Evolutionary conservation across 2,329 filamentous ascomycete genomes (phyloP).

Genomic region (Ophiostoma montium): DNA sequence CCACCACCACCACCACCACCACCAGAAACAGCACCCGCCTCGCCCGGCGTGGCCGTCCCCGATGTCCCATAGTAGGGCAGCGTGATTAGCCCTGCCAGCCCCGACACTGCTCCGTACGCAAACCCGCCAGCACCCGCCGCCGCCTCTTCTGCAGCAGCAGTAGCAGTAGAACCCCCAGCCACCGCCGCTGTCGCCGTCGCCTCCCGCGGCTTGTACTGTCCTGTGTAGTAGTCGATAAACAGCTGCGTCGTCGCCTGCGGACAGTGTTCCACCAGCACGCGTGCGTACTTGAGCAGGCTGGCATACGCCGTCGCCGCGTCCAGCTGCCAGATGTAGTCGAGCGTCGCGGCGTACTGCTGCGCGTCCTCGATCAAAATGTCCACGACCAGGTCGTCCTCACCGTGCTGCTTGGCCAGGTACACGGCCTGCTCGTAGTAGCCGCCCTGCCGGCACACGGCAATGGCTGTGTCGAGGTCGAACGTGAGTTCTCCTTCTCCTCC

Average conservation of each 20-base stretch:
- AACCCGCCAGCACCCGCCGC: slow-evolving; percentile 25
- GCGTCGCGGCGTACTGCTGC: slow-evolving; percentile 73
- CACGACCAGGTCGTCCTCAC: slow-evolving; percentile 84
- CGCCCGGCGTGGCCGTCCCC: slow-evolving; percentile 15
- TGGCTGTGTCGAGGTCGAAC: slow-evolving; percentile 93
- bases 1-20: not conserved
- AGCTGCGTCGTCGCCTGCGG: slow-evolving; percentile 68
- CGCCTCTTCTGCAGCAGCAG: slow-evolving; percentile 15
- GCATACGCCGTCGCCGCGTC: slow-evolving; percentile 68
- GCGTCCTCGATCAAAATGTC: slow-evolving; percentile 94
- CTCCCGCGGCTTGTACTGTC: slow-evolving; percentile 62
- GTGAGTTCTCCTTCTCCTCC: slow-evolving; percentile 88
- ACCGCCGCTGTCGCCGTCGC: slow-evolving; percentile 20
- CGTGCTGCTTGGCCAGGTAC: slow-evolving; percentile 86
- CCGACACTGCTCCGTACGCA: slow-evolving; percentile 49
- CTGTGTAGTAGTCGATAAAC: slow-evolving; percentile 92
- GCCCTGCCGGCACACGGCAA: slow-evolving; percentile 92
- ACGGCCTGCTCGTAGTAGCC: slow-evolving; percentile 95
- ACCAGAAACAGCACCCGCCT: not conserved
- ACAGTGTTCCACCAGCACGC: slow-evolving; percentile 78
- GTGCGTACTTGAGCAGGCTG: slow-evolving; percentile 89
- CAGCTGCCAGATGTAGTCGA: slow-evolving; percentile 82
- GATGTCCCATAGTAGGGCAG: slow-evolving; percentile 70
- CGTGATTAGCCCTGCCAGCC: slow-evolving; percentile 68
- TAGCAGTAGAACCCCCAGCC: slow-evolving; percentile 23